Evolutionary conservation across 495 filamentous ascomycete species (phyloP), one percentile per base, ranked within the genome.

Genomic region (Platismatia glauca): DNA sequence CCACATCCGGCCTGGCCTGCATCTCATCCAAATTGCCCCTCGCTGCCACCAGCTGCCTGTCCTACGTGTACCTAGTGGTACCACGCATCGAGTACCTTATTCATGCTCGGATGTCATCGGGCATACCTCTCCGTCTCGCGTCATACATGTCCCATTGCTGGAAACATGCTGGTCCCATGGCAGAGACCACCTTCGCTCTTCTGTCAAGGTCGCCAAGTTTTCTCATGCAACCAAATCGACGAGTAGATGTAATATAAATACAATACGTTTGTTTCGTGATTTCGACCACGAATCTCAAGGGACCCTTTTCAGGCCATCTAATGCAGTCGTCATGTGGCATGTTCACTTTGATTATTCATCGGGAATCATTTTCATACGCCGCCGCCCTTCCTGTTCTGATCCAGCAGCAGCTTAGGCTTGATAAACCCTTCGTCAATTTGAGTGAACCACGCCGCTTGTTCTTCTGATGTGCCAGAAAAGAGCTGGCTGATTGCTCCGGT

Each of bases 401-500:
- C 93, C 43, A 98, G 81, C 61, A 98, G 73, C 59, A 98, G 78
- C 67, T 84, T 90, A 13, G 94, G 94, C 78, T 98, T 98, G 72
- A 98, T 95, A 73, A 89, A 97, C 35, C 89, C 90, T 72, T 98
- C 94, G 73, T 98, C 94, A 59, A 98, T 75, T 73, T 96, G 93
- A 62, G 85, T 85, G 73, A 98, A 96, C 82, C 94, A 86, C 18
- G 86, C 89, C 24, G 88, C 89, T 57, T 96, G 92, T 71, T 98
- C 95, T 44, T 96, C 92, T 0, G 85, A 78, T 16, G 87, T 85
- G 48, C 89, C 87, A 20, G 84, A 84, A 62, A 93, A 84, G 2
- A 89, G 79, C 57, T 88, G 86, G 37, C 84, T 83, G 15, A 94
- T 80, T 4, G 90, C 88, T 31, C 88, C 82, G 12, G 84, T 79